A percentile compares a stretch with the other conserved stretches of the same genome.
phyloP scores from a whole-genome alignment of 2,329 filamentous ascomycete genomes.

The Phyllosticta citribraziliensis region DNA sequence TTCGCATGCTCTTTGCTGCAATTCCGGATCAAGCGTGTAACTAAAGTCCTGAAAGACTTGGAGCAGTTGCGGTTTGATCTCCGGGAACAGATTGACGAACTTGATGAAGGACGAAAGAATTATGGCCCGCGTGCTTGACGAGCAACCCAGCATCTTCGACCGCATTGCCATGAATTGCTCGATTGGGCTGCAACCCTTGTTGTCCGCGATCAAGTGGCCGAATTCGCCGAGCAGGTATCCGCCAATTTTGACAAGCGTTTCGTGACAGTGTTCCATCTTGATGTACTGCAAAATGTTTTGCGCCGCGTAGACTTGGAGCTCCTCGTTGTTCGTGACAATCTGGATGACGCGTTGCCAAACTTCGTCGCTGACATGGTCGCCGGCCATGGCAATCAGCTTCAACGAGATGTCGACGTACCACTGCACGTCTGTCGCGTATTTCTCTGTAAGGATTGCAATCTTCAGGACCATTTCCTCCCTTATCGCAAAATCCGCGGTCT shows the following conservation, averaged over 20 bases:
- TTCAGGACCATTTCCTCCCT: slow-evolving; percentile 99
- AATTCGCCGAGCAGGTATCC: slow-evolving; percentile 95
- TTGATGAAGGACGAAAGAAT: slow-evolving; percentile 94
- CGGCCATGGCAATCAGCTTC: slow-evolving; percentile 87
- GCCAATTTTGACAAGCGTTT: slow-evolving; percentile 95
- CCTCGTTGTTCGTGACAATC: slow-evolving; percentile 98
- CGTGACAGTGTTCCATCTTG: slow-evolving; percentile 87
- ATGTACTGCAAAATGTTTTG: slow-evolving; percentile 88
- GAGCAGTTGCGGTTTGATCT: slow-evolving; percentile 91
- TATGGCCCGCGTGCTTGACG: slow-evolving; percentile 83
- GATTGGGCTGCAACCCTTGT: slow-evolving; percentile 84
- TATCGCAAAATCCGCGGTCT: slow-evolving; percentile 95
- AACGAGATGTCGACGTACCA: slow-evolving; percentile 99
- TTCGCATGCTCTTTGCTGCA: slow-evolving; percentile 94
- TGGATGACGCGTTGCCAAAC: slow-evolving; percentile 99
- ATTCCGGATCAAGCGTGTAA: slow-evolving; percentile 86
- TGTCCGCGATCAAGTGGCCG: slow-evolving; percentile 90
- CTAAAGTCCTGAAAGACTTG: slow-evolving; percentile 88
- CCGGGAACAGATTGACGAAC: slow-evolving; percentile 95
- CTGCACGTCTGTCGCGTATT: slow-evolving; percentile 95
- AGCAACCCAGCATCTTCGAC: slow-evolving; percentile 78
- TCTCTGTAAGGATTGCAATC: slow-evolving; percentile 95
- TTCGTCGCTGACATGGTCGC: slow-evolving; percentile 96
- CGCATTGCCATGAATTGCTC: slow-evolving; percentile 94
- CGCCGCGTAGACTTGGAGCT: slow-evolving; percentile 91